Evolutionary conservation across 139 green algal genomes (phyloP).

Genomic region (Zygnema circumcarinatum): DNA sequence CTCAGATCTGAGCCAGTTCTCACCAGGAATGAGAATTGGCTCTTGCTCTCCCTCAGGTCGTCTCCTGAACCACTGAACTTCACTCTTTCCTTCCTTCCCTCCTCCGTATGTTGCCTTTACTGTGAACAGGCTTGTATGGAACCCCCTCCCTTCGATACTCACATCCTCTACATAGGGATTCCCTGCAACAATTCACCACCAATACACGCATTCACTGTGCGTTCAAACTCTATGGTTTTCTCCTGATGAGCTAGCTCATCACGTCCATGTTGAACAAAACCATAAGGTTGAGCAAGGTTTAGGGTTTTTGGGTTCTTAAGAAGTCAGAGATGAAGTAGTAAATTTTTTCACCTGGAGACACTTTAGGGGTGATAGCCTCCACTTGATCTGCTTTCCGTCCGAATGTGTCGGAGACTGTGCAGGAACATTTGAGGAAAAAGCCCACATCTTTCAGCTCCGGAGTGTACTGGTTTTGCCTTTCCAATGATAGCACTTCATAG

Average conservation of each 20-base stretch:
- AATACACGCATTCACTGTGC: no score
- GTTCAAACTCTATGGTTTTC: no score
- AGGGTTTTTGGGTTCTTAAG: no score
- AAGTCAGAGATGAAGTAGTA: no score
- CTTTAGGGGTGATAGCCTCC: neutral
- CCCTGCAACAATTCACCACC: conserved; percentile 18
- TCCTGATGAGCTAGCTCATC: no score
- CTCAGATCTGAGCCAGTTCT: no score
- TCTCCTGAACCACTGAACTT: conserved; percentile 36
- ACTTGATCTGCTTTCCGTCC: neutral
- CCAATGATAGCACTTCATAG: neutral
- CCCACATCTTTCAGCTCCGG: neutral
- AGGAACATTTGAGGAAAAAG: neutral
- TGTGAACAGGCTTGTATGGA: conserved; percentile 36
- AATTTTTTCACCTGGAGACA: neutral
- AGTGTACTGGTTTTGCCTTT: neutral
- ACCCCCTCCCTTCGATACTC: conserved; percentile 26
- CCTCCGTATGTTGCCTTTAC: conserved; percentile 14
- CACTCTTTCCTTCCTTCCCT: conserved; percentile 27
- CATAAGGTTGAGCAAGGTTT: no score
- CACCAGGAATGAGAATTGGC: conserved; percentile 15
- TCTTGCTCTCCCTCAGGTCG: neutral
- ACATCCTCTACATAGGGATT: conserved; percentile 17
- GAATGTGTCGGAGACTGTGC: neutral
- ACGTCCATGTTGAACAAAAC: no score